Conservation (phyloP, 129 eudicot genomes). For the Lactuca saligna region DNA sequence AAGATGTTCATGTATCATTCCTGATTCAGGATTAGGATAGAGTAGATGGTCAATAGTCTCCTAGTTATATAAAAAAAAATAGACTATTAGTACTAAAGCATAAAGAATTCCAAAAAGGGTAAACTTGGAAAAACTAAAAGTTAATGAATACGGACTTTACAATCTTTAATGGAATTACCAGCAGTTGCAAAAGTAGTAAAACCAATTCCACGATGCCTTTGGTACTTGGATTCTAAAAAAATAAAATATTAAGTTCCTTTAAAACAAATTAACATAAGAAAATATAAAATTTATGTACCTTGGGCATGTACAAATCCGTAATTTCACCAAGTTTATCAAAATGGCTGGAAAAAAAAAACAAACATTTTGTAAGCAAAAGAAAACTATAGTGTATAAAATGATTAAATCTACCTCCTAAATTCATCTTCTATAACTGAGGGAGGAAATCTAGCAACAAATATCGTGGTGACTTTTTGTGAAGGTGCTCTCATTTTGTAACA, state of each 20-base stretch:
- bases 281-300: conserved; percentile 42
- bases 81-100: neutral
- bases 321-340: conserved; percentile 91
- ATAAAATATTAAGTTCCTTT: neutral
- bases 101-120: neutral
- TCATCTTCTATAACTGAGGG: conserved; percentile 68
- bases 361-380: neutral
- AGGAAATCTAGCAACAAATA: conserved; percentile 86
- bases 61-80: conserved; percentile 38
- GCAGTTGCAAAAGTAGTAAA: conserved; percentile 88
- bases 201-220: conserved; percentile 99
- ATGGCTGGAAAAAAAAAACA: conserved; percentile 71
- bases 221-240: conserved; percentile 76
- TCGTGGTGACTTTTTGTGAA: conserved; percentile 76
- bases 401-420: conserved; percentile 60
- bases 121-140: neutral
- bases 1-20: conserved; percentile 90
- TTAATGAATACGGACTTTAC: conserved; percentile 9
- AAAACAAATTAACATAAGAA: conserved; percentile 1
- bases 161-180: conserved; percentile 39
- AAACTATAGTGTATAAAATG: conserved; percentile 9
- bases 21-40: conserved; percentile 97
- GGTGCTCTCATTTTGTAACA: conserved; percentile 78
- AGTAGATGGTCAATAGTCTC: conserved; percentile 93
- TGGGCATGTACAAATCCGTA: conserved; percentile 96